A percentile compares a stretch with the other conserved stretches of the same genome.
Evolutionary conservation across 2,329 filamentous ascomycete genomes (phyloP).

Genomic region (Botrytis galanthina): DNA sequence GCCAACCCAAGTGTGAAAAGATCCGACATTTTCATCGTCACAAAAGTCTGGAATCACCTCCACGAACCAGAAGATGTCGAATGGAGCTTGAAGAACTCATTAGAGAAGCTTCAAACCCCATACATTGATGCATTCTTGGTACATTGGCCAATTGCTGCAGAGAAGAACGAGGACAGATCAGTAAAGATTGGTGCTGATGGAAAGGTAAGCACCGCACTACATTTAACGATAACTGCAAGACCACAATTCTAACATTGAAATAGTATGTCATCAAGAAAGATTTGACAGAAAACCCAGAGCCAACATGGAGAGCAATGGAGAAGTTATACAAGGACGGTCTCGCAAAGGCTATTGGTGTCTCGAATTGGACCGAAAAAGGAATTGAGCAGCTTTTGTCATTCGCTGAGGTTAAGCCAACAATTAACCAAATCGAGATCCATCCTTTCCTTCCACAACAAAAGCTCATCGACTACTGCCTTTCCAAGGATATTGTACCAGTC

Average conservation of each 20-base stretch:
- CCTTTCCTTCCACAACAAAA: constrained; percentile 71
- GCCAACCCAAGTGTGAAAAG: constrained; percentile 57
- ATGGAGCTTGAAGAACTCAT: constrained; percentile 67
- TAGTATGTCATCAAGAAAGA: constrained; percentile 62
- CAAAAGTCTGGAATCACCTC: constrained; percentile 57
- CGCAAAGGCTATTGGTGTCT: constrained; percentile 57
- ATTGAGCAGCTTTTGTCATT: constrained; percentile 52
- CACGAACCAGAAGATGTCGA: constrained; percentile 55
- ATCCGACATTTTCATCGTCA: constrained; percentile 34
- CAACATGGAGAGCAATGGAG: constrained; percentile 74
- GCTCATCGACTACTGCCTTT: constrained; percentile 65
- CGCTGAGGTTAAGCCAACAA: constrained; percentile 48
- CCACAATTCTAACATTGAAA: constrained; percentile 20
- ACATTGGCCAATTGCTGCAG: constrained; percentile 77
- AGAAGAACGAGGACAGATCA: constrained; percentile 71
- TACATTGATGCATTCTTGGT: constrained; percentile 80
- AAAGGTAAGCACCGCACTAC: constrained; percentile 41
- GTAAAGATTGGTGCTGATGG: constrained; percentile 49
- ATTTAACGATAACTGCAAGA: background rate
- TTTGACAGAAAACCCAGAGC: constrained; percentile 63
- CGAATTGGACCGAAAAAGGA: constrained; percentile 55
- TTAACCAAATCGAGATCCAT: constrained; percentile 67
- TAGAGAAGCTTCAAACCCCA: constrained; percentile 70
- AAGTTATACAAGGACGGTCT: constrained; percentile 59
- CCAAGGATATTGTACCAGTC: constrained; percentile 68